Evolutionary conservation across 495 filamentous ascomycete species (phyloP).

Genomic region (Penicillium desertorum): DNA sequence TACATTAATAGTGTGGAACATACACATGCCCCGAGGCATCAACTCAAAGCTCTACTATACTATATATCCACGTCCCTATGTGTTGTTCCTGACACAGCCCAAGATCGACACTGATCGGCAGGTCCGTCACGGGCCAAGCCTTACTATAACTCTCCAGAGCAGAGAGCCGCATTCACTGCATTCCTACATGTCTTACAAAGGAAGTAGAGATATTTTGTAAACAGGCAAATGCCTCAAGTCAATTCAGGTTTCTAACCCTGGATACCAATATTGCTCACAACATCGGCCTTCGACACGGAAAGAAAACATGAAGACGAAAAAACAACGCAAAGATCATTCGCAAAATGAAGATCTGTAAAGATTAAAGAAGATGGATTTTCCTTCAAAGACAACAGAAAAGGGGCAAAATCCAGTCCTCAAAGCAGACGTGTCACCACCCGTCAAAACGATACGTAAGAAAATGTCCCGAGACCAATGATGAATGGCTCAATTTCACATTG

Average conservation of each 20-base stretch:
- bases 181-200: background rate
- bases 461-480: constrained; percentile 11
- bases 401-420: background rate
- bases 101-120: constrained; percentile 11
- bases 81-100: background rate
- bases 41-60: background rate
- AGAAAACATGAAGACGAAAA: constrained; percentile 1
- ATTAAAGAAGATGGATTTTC: background rate
- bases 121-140: background rate
- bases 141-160: background rate
- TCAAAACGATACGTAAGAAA: constrained; percentile 2
- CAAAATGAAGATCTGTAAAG: constrained; percentile 3
- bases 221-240: constrained; percentile 3
- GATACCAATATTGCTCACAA: background rate
- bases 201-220: background rate
- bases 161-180: background rate
- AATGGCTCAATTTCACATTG: constrained; percentile 20
- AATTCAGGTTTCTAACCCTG: constrained; percentile 1
- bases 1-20: background rate
- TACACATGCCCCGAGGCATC: background rate
- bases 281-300: constrained; percentile 4
- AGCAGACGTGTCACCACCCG: constrained; percentile 6
- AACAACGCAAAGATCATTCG: constrained; percentile 1
- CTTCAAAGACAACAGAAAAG: background rate
- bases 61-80: background rate